phyloP scores from a whole-genome alignment of 1,139 yeast species.

The Suhomyces guaymorum region DNA sequence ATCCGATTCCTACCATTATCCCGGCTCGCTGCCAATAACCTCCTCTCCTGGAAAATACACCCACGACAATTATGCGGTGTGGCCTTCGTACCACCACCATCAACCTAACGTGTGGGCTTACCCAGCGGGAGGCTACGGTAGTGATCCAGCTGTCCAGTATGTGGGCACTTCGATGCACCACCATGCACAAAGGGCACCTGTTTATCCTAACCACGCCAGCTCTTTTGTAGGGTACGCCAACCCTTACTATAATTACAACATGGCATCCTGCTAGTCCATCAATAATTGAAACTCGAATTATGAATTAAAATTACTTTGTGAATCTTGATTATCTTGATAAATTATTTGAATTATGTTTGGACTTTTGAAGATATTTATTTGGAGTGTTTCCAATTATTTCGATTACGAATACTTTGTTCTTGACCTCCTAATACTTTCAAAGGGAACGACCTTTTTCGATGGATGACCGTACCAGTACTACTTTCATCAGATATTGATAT shows the following conservation, averaged over 20 bases:
- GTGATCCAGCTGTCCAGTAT: slow-evolving; percentile 18
- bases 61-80: slow-evolving; percentile 8
- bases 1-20: slow-evolving; percentile 16
- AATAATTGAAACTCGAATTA: too few relatives aligned
- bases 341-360: too few relatives aligned
- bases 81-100: slow-evolving; percentile 10
- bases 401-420: too few relatives aligned
- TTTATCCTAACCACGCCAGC: slow-evolving; percentile 4
- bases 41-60: slow-evolving; percentile 16
- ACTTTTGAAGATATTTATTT: too few relatives aligned
- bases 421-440: too few relatives aligned
- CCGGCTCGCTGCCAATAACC: slow-evolving; percentile 16
- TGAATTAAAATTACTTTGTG: too few relatives aligned
- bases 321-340: too few relatives aligned
- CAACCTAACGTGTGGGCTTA: slow-evolving; percentile 17
- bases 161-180: slow-evolving; percentile 14
- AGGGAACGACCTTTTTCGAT: too few relatives aligned
- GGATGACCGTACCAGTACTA: too few relatives aligned
- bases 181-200: too few relatives aligned
- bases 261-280: slow-evolving; percentile 41
- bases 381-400: too few relatives aligned
- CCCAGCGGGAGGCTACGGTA: slow-evolving; percentile 7
- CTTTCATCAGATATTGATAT: too few relatives aligned
- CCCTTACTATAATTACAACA: slow-evolving; percentile 38
- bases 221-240: slow-evolving; percentile 40